Percentiles rank a stretch among this genome's conserved stretches.
Conservation (phyloP, 352 stramenopile genomes). For the Phytophthora fragariae region DNA sequence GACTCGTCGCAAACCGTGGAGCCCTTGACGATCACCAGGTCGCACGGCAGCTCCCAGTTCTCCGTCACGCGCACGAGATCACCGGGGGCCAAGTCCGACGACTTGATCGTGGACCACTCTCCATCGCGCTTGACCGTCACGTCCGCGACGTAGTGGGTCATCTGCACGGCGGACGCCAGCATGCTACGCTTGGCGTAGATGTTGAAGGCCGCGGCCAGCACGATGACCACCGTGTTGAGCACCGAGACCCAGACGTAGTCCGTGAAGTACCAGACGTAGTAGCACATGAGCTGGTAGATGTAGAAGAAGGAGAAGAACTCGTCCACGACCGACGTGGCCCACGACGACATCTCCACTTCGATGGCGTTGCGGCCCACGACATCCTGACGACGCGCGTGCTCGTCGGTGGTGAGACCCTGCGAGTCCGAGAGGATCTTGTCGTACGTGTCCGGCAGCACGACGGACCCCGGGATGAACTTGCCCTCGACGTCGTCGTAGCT, state of each 20-base stretch:
- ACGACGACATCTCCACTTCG: slow-evolving; percentile 68
- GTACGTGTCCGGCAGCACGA: slow-evolving; percentile 58
- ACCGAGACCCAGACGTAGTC: slow-evolving; percentile 67
- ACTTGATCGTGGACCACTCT: slow-evolving; percentile 56
- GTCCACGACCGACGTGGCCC: slow-evolving; percentile 56
- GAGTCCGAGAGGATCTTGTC: slow-evolving; percentile 56
- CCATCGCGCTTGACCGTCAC: slow-evolving; percentile 73
- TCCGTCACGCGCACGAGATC: slow-evolving; percentile 72
- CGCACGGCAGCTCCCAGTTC: slow-evolving; percentile 79
- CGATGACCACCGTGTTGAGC: slow-evolving; percentile 71
- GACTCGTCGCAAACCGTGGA: slow-evolving; percentile 78
- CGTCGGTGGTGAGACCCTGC: slow-evolving; percentile 49
- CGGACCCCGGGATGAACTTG: slow-evolving; percentile 59
- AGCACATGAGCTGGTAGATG: slow-evolving; percentile 89
- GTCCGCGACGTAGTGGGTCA: slow-evolving; percentile 72
- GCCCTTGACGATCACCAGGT: slow-evolving; percentile 76
- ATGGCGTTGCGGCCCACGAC: slow-evolving; percentile 72
- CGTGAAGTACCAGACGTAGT: slow-evolving; percentile 86
- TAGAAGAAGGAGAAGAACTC: slow-evolving; percentile 83
- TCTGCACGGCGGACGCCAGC: slow-evolving; percentile 58
- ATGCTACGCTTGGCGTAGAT: slow-evolving; percentile 76
- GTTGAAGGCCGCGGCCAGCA: slow-evolving; percentile 61
- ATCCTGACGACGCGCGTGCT: slow-evolving; percentile 50
- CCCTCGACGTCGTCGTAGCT: slow-evolving; percentile 55
- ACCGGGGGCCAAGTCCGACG: slow-evolving; percentile 63